Percentiles rank a stretch among this genome's conserved stretches.
Conservation (phyloP, 441 rosid genomes). For the Pelargonium citronellum region DNA sequence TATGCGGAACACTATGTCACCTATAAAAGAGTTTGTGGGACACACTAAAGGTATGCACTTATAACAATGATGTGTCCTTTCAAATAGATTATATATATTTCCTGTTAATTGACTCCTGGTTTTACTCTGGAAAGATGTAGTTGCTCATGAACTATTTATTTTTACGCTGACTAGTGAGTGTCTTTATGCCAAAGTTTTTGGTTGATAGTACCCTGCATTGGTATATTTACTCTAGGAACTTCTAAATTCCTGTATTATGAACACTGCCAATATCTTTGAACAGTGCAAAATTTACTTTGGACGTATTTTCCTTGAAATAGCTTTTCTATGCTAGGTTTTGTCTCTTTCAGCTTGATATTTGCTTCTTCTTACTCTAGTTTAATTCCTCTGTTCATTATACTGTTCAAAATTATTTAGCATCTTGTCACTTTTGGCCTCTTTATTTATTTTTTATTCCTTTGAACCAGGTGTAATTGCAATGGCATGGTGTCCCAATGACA, state of each 20-base stretch:
- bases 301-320: not conserved
- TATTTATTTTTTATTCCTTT: slow-evolving; percentile 8
- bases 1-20: slow-evolving; percentile 85
- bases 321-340: slow-evolving; percentile 4
- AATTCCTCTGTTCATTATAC: not conserved
- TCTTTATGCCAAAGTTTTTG: not conserved
- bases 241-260: not conserved
- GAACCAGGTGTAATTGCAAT: slow-evolving; percentile 92
- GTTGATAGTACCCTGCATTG: not conserved
- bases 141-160: not conserved
- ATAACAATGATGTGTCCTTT: not conserved
- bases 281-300: not conserved
- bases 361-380: slow-evolving; percentile 8
- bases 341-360: not conserved
- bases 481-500: slow-evolving; percentile 96
- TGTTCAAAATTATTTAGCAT: not conserved
- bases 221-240: not conserved
- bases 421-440: slow-evolving; percentile 12
- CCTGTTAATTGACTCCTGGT: not conserved
- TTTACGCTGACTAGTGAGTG: not conserved
- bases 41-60: slow-evolving; percentile 70
- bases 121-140: not conserved
- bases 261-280: not conserved
- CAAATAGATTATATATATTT: not conserved
- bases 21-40: slow-evolving; percentile 82